phyloP scores from a whole-genome alignment of 2,329 filamentous ascomycete genomes.

The Trichoderma koningiopsis region DNA sequence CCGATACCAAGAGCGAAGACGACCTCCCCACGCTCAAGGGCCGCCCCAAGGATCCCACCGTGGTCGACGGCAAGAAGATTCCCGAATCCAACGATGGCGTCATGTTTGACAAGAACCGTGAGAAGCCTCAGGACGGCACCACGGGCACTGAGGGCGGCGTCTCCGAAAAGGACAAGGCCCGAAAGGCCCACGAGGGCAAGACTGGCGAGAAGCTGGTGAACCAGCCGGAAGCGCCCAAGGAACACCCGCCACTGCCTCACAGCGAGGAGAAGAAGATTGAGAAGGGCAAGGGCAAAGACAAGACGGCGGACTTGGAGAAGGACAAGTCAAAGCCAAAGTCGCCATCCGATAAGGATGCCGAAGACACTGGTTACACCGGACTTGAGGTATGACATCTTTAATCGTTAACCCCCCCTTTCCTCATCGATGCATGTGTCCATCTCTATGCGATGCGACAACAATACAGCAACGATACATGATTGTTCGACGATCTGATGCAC shows the following conservation, averaged over 20 bases:
- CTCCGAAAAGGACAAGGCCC: constrained; percentile 79
- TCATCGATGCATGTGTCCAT: background rate
- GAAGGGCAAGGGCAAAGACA: constrained; percentile 40
- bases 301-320: constrained; percentile 34
- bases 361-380: constrained; percentile 41
- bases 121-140: constrained; percentile 78
- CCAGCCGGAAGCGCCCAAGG: constrained; percentile 81
- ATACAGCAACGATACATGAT: background rate
- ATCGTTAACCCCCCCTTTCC: background rate
- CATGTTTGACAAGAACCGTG: constrained; percentile 84
- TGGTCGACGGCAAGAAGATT: constrained; percentile 62
- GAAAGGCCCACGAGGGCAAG: constrained; percentile 66
- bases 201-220: constrained; percentile 69
- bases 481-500: background rate
- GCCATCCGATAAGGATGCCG: constrained; percentile 45
- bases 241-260: constrained; percentile 78
- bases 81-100: constrained; percentile 74
- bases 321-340: constrained; percentile 45
- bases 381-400: constrained; percentile 36
- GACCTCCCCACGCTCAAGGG: constrained; percentile 51
- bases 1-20: constrained; percentile 39
- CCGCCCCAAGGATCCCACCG: constrained; percentile 53
- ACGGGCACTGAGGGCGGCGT: constrained; percentile 89
- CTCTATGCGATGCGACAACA: background rate
- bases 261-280: constrained; percentile 73